Evolutionary conservation across 2,329 filamentous ascomycete species (phyloP), one percentile per base, ranked within the genome.

Genomic region (Calonectria leucothoes): DNA sequence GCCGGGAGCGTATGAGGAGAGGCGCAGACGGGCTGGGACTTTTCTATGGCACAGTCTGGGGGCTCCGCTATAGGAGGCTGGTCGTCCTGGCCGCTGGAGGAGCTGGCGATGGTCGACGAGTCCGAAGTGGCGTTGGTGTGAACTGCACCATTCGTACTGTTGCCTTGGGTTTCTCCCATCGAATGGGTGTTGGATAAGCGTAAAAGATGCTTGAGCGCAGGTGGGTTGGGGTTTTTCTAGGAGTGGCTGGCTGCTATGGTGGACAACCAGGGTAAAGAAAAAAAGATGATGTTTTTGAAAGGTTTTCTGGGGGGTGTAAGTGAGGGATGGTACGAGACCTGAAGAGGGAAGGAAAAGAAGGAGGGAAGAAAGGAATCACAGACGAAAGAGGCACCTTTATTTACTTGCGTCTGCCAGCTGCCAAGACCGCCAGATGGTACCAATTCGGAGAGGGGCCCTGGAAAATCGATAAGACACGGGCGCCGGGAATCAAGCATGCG

Each of bases 121-220:
- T 85, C 82, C 82, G 83, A 82, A 74, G 81, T 78, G 81, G 81
- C 79, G 81, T 77, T 83, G 83, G 83, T 79, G 82, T 85, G 82
- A 81, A 81, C 74, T 82, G 83, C 84, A 85, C 83, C 84, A 85
- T 85, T 85, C 83, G 83, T 82, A 82, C 82, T 78, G 71, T 79
- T 80, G 72, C 77, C 75, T 76, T 82, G 81, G 80, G 83, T 81
- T 83, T 83, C 83, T 85, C 84, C 83, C 84, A 86, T 86, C 84
- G 84, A 86, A 84, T 77, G 82, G 78, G 76, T 82, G 81, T 83
- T 78, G 80, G 75, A 74, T 75, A 75, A 75, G 77, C 64, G 72
- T 42, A 66, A 72, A 39, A 66, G 66, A 79, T 75, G 71, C 71
- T 73, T 70, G 71, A n/a, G 66, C 33, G 29, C 64, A 31, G 39